These are phyloP conservation scores for Amanita brunnescens DNA, from an alignment of 768 basidiomycete species.

Conservation along the genomic window DNA sequence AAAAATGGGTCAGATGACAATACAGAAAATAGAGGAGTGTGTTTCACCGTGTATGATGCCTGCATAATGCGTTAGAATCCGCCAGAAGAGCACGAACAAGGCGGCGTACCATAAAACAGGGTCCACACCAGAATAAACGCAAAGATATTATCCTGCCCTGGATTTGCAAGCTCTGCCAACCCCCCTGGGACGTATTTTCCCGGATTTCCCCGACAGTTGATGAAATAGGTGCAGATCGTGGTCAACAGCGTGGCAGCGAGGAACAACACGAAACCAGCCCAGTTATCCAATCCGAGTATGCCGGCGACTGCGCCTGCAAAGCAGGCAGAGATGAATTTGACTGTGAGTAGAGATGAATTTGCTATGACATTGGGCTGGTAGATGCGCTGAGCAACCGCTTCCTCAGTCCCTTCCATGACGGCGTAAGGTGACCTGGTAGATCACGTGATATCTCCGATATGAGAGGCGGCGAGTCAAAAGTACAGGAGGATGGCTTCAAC, in stretches of 20 bases:
- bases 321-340: slow-evolving; percentile 77
- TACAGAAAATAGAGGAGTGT: background rate
- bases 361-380: slow-evolving; percentile 59
- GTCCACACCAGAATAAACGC: slow-evolving; percentile 94
- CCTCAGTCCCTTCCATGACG: slow-evolving; percentile 39
- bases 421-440: background rate
- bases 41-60: slow-evolving; percentile 43
- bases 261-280: slow-evolving; percentile 77
- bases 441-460: slow-evolving; percentile 9
- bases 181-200: slow-evolving; percentile 57
- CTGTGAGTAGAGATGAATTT: slow-evolving; percentile 51
- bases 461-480: background rate
- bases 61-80: slow-evolving; percentile 11
- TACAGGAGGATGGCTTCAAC: slow-evolving; percentile 5
- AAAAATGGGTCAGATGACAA: slow-evolving; percentile 1
- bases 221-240: slow-evolving; percentile 48
- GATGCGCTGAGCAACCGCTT: slow-evolving; percentile 49
- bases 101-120: slow-evolving; percentile 73
- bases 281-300: slow-evolving; percentile 82
- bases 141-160: slow-evolving; percentile 86
- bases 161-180: slow-evolving; percentile 60
- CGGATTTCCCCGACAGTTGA: slow-evolving; percentile 68
- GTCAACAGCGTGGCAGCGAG: slow-evolving; percentile 57
- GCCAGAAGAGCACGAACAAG: background rate
- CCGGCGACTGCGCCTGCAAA: slow-evolving; percentile 86